These are phyloP conservation scores for Bolboschoenoplectus hybrid DNA, from an alignment of 202 grass and related monocot genomes.

Conservation along the genomic window DNA sequence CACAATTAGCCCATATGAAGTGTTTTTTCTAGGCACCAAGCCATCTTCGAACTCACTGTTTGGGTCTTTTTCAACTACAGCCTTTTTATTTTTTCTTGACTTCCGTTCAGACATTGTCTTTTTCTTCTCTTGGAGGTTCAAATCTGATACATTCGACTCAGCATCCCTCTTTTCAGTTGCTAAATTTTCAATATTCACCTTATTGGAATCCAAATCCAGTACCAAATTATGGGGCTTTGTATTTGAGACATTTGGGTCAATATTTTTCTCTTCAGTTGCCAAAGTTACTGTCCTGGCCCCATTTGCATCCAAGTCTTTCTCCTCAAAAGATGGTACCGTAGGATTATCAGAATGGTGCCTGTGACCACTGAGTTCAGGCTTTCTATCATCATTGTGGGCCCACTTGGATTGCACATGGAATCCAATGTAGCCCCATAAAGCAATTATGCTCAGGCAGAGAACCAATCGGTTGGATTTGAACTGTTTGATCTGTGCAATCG, in stretches of 20 bases:
- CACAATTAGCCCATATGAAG: slow-evolving; percentile 54
- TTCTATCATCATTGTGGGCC: slow-evolving; percentile 44
- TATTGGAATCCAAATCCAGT: slow-evolving; percentile 33
- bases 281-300: slow-evolving; percentile 25
- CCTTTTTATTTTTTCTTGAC: slow-evolving; percentile 19
- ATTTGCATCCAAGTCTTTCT: slow-evolving; percentile 26
- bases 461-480: slow-evolving; percentile 42
- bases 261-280: slow-evolving; percentile 26
- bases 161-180: slow-evolving; percentile 12
- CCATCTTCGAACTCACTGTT: slow-evolving; percentile 47
- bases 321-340: slow-evolving; percentile 23
- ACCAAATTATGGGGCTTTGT: slow-evolving; percentile 26
- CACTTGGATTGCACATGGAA: slow-evolving; percentile 59
- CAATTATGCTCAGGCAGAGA: slow-evolving; percentile 47
- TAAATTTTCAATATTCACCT: slow-evolving; percentile 22
- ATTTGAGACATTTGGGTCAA: neutral
- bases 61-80: slow-evolving; percentile 18
- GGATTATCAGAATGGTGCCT: slow-evolving; percentile 38
- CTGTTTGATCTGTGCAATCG: slow-evolving; percentile 23
- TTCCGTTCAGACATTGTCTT: slow-evolving; percentile 29
- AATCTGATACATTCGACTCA: slow-evolving; percentile 12
- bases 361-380: slow-evolving; percentile 27
- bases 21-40: slow-evolving; percentile 50
- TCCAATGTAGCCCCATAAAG: slow-evolving; percentile 50
- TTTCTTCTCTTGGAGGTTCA: slow-evolving; percentile 30